Conservation (phyloP, 805 yeast genomes). For the Candida endomychidarum region DNA sequence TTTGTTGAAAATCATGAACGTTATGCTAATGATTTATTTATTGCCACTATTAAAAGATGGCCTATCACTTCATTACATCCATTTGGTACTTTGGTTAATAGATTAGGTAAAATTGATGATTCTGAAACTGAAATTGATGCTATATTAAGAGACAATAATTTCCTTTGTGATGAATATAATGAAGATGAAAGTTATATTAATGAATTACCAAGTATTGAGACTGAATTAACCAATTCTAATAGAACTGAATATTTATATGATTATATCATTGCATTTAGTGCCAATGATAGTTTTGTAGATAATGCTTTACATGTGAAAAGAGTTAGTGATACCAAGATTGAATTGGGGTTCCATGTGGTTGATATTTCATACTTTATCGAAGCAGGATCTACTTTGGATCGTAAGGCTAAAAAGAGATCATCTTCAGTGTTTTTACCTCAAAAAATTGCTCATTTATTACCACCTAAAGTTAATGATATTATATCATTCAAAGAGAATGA, state of each 20-base stretch:
- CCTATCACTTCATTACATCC: conserved; percentile 98
- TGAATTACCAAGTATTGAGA: conserved; percentile 43
- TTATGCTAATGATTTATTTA: conserved; percentile 79
- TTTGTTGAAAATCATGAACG: conserved; percentile 89
- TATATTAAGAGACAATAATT: conserved; percentile 82
- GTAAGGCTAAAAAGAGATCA: conserved; percentile 87
- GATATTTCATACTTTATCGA: conserved; percentile 75
- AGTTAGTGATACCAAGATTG: conserved; percentile 58
- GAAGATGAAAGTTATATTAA: conserved; percentile 25
- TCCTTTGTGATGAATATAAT: conserved; percentile 75
- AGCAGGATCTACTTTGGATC: conserved; percentile 76
- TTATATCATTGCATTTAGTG: conserved; percentile 63
- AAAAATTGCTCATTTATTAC: conserved; percentile 64
- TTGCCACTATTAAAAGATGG: conserved; percentile 97
- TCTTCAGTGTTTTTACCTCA: conserved; percentile 88
- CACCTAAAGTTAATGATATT: conserved; percentile 58
- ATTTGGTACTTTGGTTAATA: conserved; percentile 88
- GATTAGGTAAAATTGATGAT: conserved; percentile 79
- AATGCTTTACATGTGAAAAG: conserved; percentile 81
- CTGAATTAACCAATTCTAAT: conserved; percentile 31
- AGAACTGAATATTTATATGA: conserved; percentile 60
- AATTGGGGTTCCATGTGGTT: conserved; percentile 81
- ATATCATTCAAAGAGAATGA: conserved; percentile 62
- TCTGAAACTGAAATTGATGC: conserved; percentile 81
- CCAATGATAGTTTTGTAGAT: conserved; percentile 60